Evolutionary conservation across 176 grass and related monocot genomes (phyloP), one percentile per base, ranked within the genome.

Genomic region (Elymus sibiricus): DNA sequence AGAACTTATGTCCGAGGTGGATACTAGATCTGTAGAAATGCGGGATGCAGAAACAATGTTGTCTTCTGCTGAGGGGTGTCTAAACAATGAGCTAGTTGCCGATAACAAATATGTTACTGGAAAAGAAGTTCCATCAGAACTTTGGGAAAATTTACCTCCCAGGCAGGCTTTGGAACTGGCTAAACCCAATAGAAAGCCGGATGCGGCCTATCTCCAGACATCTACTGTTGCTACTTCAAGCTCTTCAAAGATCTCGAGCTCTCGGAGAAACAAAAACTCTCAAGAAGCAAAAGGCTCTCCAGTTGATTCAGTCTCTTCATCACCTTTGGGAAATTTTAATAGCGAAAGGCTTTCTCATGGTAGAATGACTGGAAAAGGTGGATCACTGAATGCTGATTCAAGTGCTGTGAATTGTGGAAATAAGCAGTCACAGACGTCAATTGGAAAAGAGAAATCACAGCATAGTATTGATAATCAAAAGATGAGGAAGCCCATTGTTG

Each of bases 241-340:
- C 71, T 93, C 92, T 82, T 93, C 92, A 78, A 91, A 94, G 83
- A 51, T 91, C 11, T 94, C 89, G 62, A 87, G 86, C 35, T 94
- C 87, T 37, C 47, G 38, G 77, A 87, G 74, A 88, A 90, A 74
- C 51, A 90, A 88, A 88, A 88, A 88, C 11, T 77, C 84, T 79
- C 70, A 39, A 55, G 92, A 90, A 88, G 77, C 74, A 82, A 90
- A 78, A 66, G 88, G 92, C 70, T 93, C 92, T 86, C 82, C 92
- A 43, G 88, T 93, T 77, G 92, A 86, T 67, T 93, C 92, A 40
- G 92, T 93, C 72, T 93, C 88, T 86, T 93, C 92, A 77, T 93
- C 92, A 79, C 92, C 92, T 46, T 58, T 88, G 60, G 85, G 85
- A 84, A 63, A 73, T 79, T 71, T 40, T 42, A 86, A 81, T 79